A percentile compares a stretch with the other conserved stretches of the same genome.
Evolutionary conservation across 1,139 yeast species (phyloP).

Genomic region (Diutina mesorugosa): DNA sequence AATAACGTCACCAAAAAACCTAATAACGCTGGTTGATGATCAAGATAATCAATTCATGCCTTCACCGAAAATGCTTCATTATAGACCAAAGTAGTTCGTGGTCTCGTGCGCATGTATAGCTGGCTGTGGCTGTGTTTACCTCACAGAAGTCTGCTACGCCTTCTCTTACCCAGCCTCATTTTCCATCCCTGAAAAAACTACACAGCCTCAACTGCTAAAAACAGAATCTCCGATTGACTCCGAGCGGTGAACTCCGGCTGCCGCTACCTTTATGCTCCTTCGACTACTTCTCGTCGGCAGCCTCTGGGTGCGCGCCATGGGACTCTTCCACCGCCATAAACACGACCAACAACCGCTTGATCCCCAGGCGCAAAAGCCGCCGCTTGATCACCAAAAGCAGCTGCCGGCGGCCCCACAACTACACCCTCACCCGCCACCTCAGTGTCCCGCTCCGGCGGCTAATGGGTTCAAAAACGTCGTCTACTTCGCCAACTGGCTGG

Average conservation of each 20-base stretch:
- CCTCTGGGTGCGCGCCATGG: background rate
- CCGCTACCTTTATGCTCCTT: background rate
- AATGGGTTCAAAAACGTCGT: constrained; percentile 13
- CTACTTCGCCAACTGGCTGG: constrained; percentile 55
- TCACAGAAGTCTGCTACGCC: no score
- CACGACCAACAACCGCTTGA: background rate
- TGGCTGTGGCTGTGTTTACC: no score
- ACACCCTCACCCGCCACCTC: background rate
- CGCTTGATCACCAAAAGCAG: background rate
- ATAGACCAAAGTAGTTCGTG: no score
- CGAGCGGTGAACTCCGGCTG: background rate
- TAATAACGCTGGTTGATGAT: no score
- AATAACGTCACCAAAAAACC: no score
- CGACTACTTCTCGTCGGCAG: background rate
- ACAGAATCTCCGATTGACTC: no score
- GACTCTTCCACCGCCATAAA: background rate
- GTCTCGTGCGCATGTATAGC: no score
- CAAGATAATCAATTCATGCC: no score
- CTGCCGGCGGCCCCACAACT: background rate
- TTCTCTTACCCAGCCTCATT: no score
- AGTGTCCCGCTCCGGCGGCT: background rate
- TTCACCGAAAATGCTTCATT: no score
- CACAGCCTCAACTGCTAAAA: no score
- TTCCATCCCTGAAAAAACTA: no score
- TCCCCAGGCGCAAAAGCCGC: background rate